A percentile compares a stretch with the other conserved stretches of the same genome.
Evolutionary conservation across 2,329 filamentous ascomycete species (phyloP).

Genomic region (Thielaviopsis euricoi): DNA sequence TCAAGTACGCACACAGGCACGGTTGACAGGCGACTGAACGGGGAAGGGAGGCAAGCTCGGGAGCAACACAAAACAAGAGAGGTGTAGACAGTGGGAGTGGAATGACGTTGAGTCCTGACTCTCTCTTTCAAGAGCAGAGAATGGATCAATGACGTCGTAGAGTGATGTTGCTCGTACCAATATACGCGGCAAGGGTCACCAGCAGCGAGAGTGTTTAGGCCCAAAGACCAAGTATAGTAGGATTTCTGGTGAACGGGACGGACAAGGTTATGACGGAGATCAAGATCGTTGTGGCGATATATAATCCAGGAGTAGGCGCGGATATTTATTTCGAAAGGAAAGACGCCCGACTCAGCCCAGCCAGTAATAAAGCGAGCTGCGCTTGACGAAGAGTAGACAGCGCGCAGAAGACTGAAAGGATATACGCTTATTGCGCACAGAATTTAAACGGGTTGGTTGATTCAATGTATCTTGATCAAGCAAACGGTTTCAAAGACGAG

Average conservation of each 20-base stretch:
- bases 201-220: neutral
- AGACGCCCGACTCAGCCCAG: neutral
- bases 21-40: neutral
- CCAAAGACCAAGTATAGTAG: neutral
- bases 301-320: neutral
- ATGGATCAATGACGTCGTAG: neutral
- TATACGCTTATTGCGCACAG: neutral
- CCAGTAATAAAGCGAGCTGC: neutral
- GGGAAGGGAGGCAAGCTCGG: neutral
- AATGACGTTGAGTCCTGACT: neutral
- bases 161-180: neutral
- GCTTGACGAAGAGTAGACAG: neutral
- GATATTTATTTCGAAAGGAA: neutral
- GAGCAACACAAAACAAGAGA: neutral
- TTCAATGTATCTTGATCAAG: neutral
- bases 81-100: neutral
- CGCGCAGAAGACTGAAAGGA: neutral
- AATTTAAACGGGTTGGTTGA: neutral
- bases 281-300: neutral
- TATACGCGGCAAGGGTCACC: neutral
- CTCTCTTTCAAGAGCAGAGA: neutral
- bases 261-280: neutral
- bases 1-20: neutral
- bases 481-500: neutral
- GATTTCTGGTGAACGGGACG: neutral